Evolutionary conservation across 345 rosid species (phyloP).

Genomic region (Aquilaria malaccensis): DNA sequence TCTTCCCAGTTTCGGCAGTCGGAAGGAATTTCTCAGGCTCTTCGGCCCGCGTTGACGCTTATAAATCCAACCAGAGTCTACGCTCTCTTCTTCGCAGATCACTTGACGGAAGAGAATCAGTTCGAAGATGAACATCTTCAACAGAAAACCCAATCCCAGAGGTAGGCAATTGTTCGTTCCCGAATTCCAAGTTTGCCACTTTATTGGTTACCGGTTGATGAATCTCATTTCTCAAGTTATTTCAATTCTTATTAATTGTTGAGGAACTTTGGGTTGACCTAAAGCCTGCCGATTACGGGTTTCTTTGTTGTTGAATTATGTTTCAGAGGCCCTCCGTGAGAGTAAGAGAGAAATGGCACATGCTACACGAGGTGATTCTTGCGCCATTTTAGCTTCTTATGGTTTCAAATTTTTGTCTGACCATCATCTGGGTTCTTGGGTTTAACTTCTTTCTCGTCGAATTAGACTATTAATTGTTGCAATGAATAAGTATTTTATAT

Average conservation of each 20-base stretch:
- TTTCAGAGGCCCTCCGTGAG: conserved; percentile 83
- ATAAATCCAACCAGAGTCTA: too few relatives aligned
- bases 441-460: background rate
- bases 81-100: too few relatives aligned
- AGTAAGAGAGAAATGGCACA: conserved; percentile 86
- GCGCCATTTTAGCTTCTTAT: background rate
- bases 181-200: background rate
- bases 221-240: too few relatives aligned
- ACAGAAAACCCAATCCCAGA: conserved; percentile 63
- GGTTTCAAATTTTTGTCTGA: background rate
- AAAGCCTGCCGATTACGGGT: background rate
- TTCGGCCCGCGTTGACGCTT: too few relatives aligned
- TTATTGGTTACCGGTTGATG: too few relatives aligned
- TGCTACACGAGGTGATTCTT: conserved; percentile 74
- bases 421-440: background rate
- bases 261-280: background rate
- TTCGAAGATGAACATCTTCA: conserved; percentile 51
- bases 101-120: too few relatives aligned
- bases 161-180: conserved; percentile 27
- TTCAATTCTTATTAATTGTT: too few relatives aligned
- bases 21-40: too few relatives aligned
- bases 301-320: conserved; percentile 1
- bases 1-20: too few relatives aligned
- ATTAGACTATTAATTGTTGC: background rate
- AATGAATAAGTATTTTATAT: too few relatives aligned